Base-by-base conservation (phyloP, 2,329 filamentous ascomycete genomes). In the Annulohypoxylon truncatum region DNA sequence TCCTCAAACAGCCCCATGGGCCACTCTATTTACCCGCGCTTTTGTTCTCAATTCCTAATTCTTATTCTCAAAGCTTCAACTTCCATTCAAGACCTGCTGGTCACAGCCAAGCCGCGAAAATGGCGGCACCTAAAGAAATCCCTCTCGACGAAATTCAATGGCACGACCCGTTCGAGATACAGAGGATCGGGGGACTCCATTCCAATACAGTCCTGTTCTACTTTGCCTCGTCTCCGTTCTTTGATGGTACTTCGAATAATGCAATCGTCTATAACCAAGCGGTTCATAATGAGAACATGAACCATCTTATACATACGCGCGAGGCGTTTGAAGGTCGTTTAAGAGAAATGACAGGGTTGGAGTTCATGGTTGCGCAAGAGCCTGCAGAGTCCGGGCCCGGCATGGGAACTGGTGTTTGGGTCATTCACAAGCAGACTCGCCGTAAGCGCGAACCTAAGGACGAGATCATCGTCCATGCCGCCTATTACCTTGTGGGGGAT, bases 61-160 rank as follows among this genome's bases (percentile, higher is more conserved):
- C 47, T 33, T 35, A n/a, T 44, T 31, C n/a, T 35, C 5, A 15
- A 53, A 60, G 10, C 33, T 38, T 53, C 53, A 42, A 24, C 18
- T 47, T 20, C 24, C 20, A 38, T 15, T 13, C 24, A 38, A 46
- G 2, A 24, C n/a, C 28, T 26, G 7, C 20, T 42, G 9, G 22
- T 22, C 38, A 58, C 42, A 33, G 10, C 1, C 13, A 31, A 55
- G 10, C 47, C 15, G 42, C 48, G 28, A 59, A 62, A 10, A 75
- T 76, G 74, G 65, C 71, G n/a, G 28, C 64, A 8, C 64, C 58
- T 22, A 76, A 71, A 29, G 74, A 76, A 12, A 70, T 71, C 1
- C 84, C 85, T 5, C 82, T 90, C 65, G 89, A 91, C 76, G 89
- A 91, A 80, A 89, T 90, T 66, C 87, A 89, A 82, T 91, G 89